Evolutionary conservation across 495 filamentous ascomycete species (phyloP), one percentile per base, ranked within the genome.

Genomic region (Sabuloglossum arenarium): DNA sequence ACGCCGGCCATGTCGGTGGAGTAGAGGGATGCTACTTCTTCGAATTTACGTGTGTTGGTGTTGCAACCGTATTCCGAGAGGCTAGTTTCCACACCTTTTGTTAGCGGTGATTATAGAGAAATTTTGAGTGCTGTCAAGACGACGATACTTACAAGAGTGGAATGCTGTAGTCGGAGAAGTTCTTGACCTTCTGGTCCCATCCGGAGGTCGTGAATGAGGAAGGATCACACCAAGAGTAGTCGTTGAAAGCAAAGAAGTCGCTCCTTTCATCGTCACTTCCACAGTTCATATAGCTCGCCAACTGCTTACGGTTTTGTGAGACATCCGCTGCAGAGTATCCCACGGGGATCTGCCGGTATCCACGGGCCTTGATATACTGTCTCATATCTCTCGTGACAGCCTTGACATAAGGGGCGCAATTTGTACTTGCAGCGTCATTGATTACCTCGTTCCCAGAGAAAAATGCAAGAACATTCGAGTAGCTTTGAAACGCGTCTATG

Each of bases 221-320:
- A 53, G 77, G 78, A 61, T 88, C 83, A 64, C 90, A 97, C 90
- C 90, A 97, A 49, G 88, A 95, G 72, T 96, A 96, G 70, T 95
- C 91, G 70, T 97, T 96, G 73, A 95, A 94, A 52, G 87, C 89
- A 68, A 94, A 96, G 73, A 96, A 97, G 67, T 95, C 90, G 65
- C 79, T 82, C 29, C 90, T 80, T 72, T 84, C 80, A 62, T 87
- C 85, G 53, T 88, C 85, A 45, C 77, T 72, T 58, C 91, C 91
- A 65, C 90, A 97, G 77, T 96, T 94, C 79, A 97, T 86, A 75
- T 89, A 96, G 53, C 83, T 60, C 24, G 89, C 87, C 70, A 89
- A 86, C 73, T 96, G 79, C 64, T 84, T 78, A 64, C 89, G 87
- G 70, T 94, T 94, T 60, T 80, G 76, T 54, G 84, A 73, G 43